These are phyloP conservation scores for Fragilaria radians DNA, from an alignment of 108 stramenopile genomes.

Conservation along the genomic window DNA sequence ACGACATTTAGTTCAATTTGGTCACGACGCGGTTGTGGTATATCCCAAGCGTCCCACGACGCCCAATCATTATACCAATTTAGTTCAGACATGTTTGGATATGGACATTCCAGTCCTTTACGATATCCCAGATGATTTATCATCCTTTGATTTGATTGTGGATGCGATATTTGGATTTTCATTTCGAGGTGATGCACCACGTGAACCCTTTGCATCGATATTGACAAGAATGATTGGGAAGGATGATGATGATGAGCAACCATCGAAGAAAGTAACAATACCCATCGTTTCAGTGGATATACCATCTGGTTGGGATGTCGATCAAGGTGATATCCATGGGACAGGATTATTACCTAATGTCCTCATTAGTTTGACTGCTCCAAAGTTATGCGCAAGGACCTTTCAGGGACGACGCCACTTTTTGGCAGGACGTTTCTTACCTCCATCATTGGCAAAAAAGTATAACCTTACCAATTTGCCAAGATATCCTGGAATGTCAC, in stretches of 20 bases:
- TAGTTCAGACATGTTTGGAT: slow-evolving; percentile 86
- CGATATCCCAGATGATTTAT: slow-evolving; percentile 34
- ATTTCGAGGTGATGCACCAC: slow-evolving; percentile 70
- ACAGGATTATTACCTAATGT: slow-evolving; percentile 71
- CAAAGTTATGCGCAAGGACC: slow-evolving; percentile 69
- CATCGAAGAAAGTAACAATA: too few relatives aligned
- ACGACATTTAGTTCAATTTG: slow-evolving; percentile 90
- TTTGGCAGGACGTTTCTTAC: slow-evolving; percentile 91
- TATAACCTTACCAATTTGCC: slow-evolving; percentile 83
- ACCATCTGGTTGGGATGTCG: slow-evolving; percentile 95
- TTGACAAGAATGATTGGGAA: slow-evolving; percentile 48
- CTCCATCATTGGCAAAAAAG: slow-evolving; percentile 69
- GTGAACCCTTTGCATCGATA: slow-evolving; percentile 88
- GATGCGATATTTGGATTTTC: slow-evolving; percentile 98
- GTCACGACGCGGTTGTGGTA: slow-evolving; percentile 72
- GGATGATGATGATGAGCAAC: slow-evolving; percentile 19
- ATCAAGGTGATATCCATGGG: slow-evolving; percentile 37
- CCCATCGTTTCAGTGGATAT: slow-evolving; percentile 89
- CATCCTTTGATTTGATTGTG: slow-evolving; percentile 48
- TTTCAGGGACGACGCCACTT: slow-evolving; percentile 81
- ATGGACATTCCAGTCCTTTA: slow-evolving; percentile 63
- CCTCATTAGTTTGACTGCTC: slow-evolving; percentile 88
- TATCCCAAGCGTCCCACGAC: slow-evolving; percentile 81
- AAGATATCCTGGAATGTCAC: slow-evolving; percentile 61
- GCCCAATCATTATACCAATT: slow-evolving; percentile 58